Base-by-base conservation (phyloP, 2,329 filamentous ascomycete genomes). In the Colletotrichum lentis region DNA sequence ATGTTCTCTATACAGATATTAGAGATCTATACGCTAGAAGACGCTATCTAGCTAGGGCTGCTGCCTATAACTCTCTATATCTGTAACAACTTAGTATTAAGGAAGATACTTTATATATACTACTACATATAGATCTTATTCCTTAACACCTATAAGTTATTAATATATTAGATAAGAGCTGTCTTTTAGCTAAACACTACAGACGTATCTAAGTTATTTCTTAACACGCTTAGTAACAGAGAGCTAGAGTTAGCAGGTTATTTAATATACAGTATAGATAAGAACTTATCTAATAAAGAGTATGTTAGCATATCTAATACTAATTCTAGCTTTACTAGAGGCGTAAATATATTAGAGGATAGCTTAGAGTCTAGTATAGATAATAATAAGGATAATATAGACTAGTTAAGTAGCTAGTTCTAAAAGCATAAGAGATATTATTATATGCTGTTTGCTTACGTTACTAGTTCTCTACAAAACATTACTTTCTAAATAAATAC, bases 131-230 rank as follows among this genome's bases (percentile, higher is more conserved):
- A 18, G 16, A 39, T 54, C 31, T 54, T 41, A 14, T 54, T 54
- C 24, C 31, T n/a, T 12, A 20, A 54, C n/a, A 54, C 52, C 4
- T 20, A 54, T 3, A 20, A 54, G 52, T 20, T 20, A 20, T 39
- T 35, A 8, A 54, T 54, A 18, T 18, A 54, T 12, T 20, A 20
- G 8, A 54, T 24, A 41, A 11, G 35, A 14, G 52, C 52, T 2
- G 52, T 54, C n/a, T 54, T 54, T 20, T 12, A 50, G 56, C 16
- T 59, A 24, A 59, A 37, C n/a, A 39, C 57, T n/a, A 10, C 35
- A 52, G 35, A 60, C 2, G 3, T n/a, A 6, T 22, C 46, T 12
- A 27, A 60, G 46, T 22, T 60, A 2, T 2, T 60, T 27, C n/a
- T 50, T 35, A 16, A 52, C 2, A 60, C 12, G 16, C 57, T 52